These are phyloP conservation scores for Stephanodiscus triporus DNA, from an alignment of 108 stramenopile species.

Conservation along the genomic window DNA sequence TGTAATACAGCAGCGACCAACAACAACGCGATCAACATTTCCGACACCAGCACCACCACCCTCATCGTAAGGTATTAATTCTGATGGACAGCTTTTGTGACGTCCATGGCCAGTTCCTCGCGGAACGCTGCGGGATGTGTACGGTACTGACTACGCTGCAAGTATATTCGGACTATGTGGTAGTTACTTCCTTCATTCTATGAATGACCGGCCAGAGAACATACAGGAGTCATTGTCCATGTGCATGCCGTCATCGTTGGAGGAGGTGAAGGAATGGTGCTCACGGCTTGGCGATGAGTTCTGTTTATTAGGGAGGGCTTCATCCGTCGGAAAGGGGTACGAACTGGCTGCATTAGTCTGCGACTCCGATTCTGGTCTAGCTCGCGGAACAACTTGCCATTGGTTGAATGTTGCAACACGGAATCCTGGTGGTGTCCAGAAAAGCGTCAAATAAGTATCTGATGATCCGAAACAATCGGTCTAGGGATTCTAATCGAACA, in stretches of 20 bases:
- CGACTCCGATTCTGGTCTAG: slow-evolving; percentile 68
- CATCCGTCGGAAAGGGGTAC: not conserved
- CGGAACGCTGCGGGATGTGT: slow-evolving; percentile 38
- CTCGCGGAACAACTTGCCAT: slow-evolving; percentile 50
- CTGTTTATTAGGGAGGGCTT: not conserved
- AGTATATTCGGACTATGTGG: slow-evolving; percentile 58
- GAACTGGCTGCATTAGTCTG: slow-evolving; percentile 55
- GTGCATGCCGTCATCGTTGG: slow-evolving; percentile 28
- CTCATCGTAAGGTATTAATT: slow-evolving; percentile 9
- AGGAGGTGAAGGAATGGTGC: slow-evolving; percentile 35
- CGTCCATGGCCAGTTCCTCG: slow-evolving; percentile 59
- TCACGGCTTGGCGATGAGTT: not conserved
- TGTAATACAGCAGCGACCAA: no score
- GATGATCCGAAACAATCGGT: slow-evolving; percentile 50
- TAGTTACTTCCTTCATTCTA: slow-evolving; percentile 36
- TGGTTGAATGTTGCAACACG: slow-evolving; percentile 28
- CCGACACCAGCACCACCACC: no score
- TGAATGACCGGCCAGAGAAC: slow-evolving; percentile 10
- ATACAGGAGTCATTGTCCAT: slow-evolving; percentile 8
- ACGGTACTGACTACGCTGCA: slow-evolving; percentile 42
- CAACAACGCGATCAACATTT: no score
- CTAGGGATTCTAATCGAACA: slow-evolving; percentile 63
- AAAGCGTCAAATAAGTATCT: slow-evolving; percentile 62
- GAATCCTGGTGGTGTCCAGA: slow-evolving; percentile 44
- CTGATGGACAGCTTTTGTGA: slow-evolving; percentile 66